Evolutionary conservation across 2,329 filamentous ascomycete species (phyloP).

Genomic region (Cercospora zeina): DNA sequence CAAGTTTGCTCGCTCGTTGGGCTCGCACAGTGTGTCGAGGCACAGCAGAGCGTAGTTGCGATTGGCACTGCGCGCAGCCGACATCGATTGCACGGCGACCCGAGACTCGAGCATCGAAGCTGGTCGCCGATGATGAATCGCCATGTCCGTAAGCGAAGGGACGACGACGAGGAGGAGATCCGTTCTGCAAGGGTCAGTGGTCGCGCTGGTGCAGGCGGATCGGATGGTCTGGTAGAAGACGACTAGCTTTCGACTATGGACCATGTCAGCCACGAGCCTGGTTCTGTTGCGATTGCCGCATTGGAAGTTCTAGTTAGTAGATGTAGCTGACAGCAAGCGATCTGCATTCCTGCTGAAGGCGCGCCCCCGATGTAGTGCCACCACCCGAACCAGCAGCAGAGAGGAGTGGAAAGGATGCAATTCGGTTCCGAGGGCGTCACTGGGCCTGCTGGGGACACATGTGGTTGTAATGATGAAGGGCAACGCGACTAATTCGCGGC

Average conservation of each 20-base stretch:
- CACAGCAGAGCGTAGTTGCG: not conserved
- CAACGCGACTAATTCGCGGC: not conserved
- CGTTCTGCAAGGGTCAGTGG: not conserved
- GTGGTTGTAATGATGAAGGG: conserved; percentile 8
- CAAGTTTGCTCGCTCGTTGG: conserved; percentile 4
- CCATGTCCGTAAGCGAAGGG: conserved; percentile 3
- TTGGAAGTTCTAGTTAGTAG: too few species aligned
- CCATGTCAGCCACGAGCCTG: not conserved
- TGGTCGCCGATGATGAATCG: not conserved
- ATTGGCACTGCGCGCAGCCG: conserved; percentile 3
- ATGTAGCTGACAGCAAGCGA: not conserved
- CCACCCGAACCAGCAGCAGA: not conserved
- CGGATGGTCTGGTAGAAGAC: not conserved
- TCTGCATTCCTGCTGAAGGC: not conserved
- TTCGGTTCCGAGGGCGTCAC: conserved; percentile 8
- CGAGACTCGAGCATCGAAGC: not conserved
- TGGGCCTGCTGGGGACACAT: conserved; percentile 4
- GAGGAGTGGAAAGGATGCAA: not conserved
- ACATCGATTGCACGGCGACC: conserved; percentile 5
- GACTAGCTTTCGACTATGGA: not conserved
- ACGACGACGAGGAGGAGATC: not conserved
- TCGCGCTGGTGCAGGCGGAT: not conserved
- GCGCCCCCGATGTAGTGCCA: not conserved
- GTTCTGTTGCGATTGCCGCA: not conserved
- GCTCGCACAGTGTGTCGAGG: not conserved